These are phyloP conservation scores for Phycomyces blakesleeanus DNA, from an alignment of 192 early-diverging fungal species.

Conservation along the genomic window DNA sequence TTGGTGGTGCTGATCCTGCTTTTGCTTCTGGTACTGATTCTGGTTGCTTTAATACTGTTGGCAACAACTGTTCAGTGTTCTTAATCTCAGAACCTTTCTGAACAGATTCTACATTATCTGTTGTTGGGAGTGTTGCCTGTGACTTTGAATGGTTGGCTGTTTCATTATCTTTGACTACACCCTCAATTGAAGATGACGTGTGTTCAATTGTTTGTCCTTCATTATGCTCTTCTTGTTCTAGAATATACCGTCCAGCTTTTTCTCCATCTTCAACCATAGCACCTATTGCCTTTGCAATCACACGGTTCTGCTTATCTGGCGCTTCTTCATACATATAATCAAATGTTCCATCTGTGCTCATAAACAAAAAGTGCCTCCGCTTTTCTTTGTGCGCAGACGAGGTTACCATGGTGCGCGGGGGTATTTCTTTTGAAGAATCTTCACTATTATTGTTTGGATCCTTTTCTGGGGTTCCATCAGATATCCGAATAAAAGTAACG, in stretches of 20 bases:
- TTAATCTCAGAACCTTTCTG: neutral
- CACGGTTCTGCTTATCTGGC: slow-evolving; percentile 45
- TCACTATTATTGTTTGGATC: neutral
- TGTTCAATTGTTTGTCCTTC: slow-evolving; percentile 18
- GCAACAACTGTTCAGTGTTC: no score
- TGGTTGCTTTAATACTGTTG: no score
- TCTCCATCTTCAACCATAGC: slow-evolving; percentile 50
- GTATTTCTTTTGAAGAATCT: neutral
- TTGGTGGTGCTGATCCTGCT: no score
- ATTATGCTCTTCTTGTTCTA: slow-evolving; percentile 14
- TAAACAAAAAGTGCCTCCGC: slow-evolving; percentile 48
- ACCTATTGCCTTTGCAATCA: slow-evolving; percentile 47
- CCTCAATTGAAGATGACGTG: neutral
- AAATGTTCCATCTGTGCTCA: slow-evolving; percentile 58
- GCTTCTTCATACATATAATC: slow-evolving; percentile 52
- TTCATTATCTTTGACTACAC: neutral
- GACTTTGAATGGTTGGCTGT: neutral
- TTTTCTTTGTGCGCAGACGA: slow-evolving; percentile 8
- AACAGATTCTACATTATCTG: neutral
- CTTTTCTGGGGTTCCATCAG: slow-evolving; percentile 6
- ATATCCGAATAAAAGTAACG: slow-evolving; percentile 47
- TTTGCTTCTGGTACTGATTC: no score
- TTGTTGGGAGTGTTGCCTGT: neutral
- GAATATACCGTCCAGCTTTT: slow-evolving; percentile 27
- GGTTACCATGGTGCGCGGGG: slow-evolving; percentile 1